phyloP scores from a whole-genome alignment of 371 early-diverging fungal species.

The Dinochytrium kinnereticum region DNA sequence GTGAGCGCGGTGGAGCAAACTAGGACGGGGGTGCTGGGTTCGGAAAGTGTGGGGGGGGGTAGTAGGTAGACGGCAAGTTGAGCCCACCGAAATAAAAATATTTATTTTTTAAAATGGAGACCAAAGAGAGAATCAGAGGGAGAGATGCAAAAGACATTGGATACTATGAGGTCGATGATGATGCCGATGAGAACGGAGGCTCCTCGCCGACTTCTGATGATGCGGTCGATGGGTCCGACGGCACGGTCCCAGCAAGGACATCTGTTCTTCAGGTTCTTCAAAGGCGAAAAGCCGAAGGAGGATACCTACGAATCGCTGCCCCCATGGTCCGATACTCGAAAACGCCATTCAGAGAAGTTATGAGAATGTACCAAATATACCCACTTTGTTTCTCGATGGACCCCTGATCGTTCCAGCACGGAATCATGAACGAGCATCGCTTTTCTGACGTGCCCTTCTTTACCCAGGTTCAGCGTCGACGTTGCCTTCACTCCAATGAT shows the following conservation, averaged over 20 bases:
- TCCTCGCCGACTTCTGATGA: background rate
- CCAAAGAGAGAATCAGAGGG: background rate
- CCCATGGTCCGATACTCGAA: conserved; percentile 99
- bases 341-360: conserved; percentile 88
- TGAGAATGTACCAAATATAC: conserved; percentile 65
- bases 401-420: background rate
- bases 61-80: too few relatives aligned
- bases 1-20: too few relatives aligned
- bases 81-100: too few relatives aligned
- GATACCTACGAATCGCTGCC: conserved; percentile 71
- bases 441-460: conserved; percentile 3
- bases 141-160: conserved; percentile 9
- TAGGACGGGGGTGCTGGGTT: too few relatives aligned
- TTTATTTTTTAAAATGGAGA: background rate
- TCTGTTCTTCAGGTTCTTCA: conserved; percentile 25
- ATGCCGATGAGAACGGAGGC: background rate
- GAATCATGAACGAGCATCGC: background rate
- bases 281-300: conserved; percentile 27
- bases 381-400: background rate
- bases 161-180: background rate
- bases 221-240: background rate
- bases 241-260: background rate
- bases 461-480: conserved; percentile 82
- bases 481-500: conserved; percentile 98
- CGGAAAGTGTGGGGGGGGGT: too few relatives aligned